A percentile compares a stretch with the other conserved stretches of the same genome.
These are phyloP conservation scores for Orbilia blumenaviensis DNA, from an alignment of 2,329 filamentous ascomycete species.

Conservation along the genomic window DNA sequence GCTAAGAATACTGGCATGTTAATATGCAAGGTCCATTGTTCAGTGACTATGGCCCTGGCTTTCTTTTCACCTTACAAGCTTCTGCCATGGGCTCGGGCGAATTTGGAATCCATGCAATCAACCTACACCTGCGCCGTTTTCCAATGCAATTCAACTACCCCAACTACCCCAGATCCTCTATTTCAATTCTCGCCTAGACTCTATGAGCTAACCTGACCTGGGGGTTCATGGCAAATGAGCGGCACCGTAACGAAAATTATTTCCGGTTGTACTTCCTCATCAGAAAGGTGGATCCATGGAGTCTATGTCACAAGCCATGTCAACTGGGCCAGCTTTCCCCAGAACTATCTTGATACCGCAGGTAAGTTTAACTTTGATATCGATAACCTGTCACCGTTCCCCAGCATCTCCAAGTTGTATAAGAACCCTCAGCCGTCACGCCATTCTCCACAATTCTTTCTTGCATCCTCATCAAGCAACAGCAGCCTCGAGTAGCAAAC, in stretches of 20 bases:
- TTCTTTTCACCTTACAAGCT: not conserved
- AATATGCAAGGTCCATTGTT: conserved; percentile 14
- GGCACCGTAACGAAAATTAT: conserved; percentile 33
- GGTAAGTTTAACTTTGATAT: conserved; percentile 13
- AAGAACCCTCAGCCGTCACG: conserved; percentile 43
- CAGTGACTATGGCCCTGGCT: conserved; percentile 4
- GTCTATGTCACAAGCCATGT: conserved; percentile 36
- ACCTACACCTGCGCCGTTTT: not conserved
- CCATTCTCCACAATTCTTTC: conserved; percentile 36
- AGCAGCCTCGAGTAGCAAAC: conserved; percentile 24
- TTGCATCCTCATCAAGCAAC: conserved; percentile 19
- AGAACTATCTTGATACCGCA: conserved; percentile 34
- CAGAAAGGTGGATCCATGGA: conserved; percentile 38
- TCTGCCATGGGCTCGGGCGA: conserved; percentile 9
- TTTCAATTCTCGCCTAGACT: conserved; percentile 27
- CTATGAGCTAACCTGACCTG: not conserved
- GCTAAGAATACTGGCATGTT: not conserved
- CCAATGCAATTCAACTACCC: not conserved
- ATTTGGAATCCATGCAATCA: too few relatives aligned
- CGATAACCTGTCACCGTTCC: not conserved
- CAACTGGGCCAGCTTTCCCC: conserved; percentile 23
- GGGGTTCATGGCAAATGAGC: not conserved
- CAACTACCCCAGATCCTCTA: conserved; percentile 26
- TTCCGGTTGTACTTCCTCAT: conserved; percentile 42
- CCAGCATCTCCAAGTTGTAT: conserved; percentile 23